Percentiles rank a stretch among this genome's conserved stretches.
Conservation (phyloP, 139 green algal species). For the Micractinium sp. region DNA sequence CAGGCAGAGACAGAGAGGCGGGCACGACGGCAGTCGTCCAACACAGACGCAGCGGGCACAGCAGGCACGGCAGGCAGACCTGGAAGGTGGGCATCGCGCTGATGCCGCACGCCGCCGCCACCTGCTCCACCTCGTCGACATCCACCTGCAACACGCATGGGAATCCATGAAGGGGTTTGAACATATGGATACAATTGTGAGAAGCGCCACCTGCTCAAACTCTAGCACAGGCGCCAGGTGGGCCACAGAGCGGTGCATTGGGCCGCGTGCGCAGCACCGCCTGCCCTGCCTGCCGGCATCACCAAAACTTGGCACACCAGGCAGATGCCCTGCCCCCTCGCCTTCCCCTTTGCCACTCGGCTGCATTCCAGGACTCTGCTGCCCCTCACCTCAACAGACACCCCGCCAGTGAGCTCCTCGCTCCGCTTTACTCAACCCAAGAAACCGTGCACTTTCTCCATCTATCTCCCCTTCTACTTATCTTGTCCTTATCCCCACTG, state of each 20-base stretch:
- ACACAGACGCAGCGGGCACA: background rate
- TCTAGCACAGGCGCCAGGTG: background rate
- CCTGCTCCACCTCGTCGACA: conserved; percentile 72
- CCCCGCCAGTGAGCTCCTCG: too few relatives aligned
- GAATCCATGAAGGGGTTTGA: too few relatives aligned
- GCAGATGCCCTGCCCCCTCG: too few relatives aligned
- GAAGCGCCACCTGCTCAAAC: background rate
- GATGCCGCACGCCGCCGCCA: conserved; percentile 70
- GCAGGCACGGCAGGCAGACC: background rate
- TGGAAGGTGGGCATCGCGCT: conserved; percentile 90
- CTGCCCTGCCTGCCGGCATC: too few relatives aligned
- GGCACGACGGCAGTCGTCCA: background rate
- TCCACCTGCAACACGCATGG: conserved; percentile 54
- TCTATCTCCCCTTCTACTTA: too few relatives aligned
- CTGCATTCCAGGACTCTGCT: too few relatives aligned
- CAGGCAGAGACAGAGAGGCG: background rate
- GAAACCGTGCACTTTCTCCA: background rate
- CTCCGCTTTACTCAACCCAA: too few relatives aligned
- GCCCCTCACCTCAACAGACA: too few relatives aligned
- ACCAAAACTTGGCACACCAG: too few relatives aligned
- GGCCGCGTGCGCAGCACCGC: background rate
- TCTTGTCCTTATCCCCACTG: too few relatives aligned
- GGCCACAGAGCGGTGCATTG: background rate
- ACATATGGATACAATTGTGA: too few relatives aligned
- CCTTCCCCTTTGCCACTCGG: too few relatives aligned